Evolutionary conservation across 1,284 basidiomycete species (phyloP), one percentile per base, ranked within the genome.

Genomic region (Moesziomyces globuligerus): DNA sequence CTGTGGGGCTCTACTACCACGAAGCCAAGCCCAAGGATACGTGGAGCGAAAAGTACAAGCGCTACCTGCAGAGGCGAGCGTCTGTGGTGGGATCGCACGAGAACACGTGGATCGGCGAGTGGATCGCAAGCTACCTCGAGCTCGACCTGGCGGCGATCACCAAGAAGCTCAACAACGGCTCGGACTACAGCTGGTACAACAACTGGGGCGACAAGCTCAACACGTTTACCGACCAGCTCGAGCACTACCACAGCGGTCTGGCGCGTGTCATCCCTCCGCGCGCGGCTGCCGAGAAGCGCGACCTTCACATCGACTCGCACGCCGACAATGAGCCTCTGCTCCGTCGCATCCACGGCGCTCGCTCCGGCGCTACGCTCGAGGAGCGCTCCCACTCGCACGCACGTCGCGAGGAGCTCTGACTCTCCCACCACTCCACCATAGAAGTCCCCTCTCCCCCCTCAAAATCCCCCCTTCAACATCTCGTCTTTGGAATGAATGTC

Each of bases 81-180:
- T 53, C 48, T 18, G 53, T 73, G 17, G 45, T 52, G 20, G 76
- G 74, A 13, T 73, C 72, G 34, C 75, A 77, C 67, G 72, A 73
- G n/a, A 78, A 78, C 67, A 75, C 75, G 2, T 77, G 67, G 70
- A 72, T 78, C 55, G 75, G 70, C 18, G 39, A 67, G 21, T 78
- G 61, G 65, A 77, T 72, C 38, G 51, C 54, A 18, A 11, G 45
- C 11, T 69, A 43, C 48, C 73, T 77, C 21, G 23, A 58, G 21
- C 57, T 78, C 13, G 74, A 76, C 57, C 56, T 78, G 10, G 37
- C 28, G 3, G 15, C 53, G 17, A 65, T 78, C 48, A 72, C 64
- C 21, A 55, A 64, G 45, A 62, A 38, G 55, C 56, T 74, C 48
- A 73, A 73, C 71, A 73, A 73, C 53, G 71, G 65, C 7, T 49